Evolutionary conservation across 768 basidiomycete species (phyloP).

Genomic region (Rhodotorula babjevae): DNA sequence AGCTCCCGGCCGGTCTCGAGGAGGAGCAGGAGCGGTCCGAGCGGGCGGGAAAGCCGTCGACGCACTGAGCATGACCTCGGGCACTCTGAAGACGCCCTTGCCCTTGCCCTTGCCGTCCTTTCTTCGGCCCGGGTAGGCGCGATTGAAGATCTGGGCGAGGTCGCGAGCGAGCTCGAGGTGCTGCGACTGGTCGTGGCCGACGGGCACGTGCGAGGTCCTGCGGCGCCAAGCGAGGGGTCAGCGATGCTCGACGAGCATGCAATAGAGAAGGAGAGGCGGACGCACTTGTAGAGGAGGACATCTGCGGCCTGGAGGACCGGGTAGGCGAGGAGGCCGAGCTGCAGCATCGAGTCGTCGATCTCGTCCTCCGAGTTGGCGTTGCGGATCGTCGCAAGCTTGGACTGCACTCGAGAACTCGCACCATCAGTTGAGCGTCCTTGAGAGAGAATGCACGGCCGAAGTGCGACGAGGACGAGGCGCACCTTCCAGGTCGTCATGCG

Average conservation of each 20-base stretch:
- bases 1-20: too few relatives aligned
- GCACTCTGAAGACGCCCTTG: constrained; percentile 64
- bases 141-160: constrained; percentile 76
- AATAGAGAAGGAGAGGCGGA: neutral
- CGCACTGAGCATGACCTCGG: constrained; percentile 69
- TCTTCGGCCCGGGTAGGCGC: constrained; percentile 51
- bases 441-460: neutral
- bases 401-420: constrained; percentile 50
- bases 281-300: constrained; percentile 75
- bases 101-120: constrained; percentile 41
- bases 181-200: constrained; percentile 93
- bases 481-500: constrained; percentile 99
- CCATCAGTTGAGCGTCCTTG: neutral
- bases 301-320: constrained; percentile 92
- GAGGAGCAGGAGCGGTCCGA: too few relatives aligned
- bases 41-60: constrained; percentile 17
- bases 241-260: neutral
- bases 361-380: constrained; percentile 71
- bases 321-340: constrained; percentile 82
- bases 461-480: neutral
- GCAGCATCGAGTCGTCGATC: constrained; percentile 73
- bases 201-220: constrained; percentile 87
- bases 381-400: constrained; percentile 66
- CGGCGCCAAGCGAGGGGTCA: neutral
- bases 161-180: constrained; percentile 85